phyloP scores from a whole-genome alignment of 495 filamentous ascomycete species.

The Aspergillus nanangensis region DNA sequence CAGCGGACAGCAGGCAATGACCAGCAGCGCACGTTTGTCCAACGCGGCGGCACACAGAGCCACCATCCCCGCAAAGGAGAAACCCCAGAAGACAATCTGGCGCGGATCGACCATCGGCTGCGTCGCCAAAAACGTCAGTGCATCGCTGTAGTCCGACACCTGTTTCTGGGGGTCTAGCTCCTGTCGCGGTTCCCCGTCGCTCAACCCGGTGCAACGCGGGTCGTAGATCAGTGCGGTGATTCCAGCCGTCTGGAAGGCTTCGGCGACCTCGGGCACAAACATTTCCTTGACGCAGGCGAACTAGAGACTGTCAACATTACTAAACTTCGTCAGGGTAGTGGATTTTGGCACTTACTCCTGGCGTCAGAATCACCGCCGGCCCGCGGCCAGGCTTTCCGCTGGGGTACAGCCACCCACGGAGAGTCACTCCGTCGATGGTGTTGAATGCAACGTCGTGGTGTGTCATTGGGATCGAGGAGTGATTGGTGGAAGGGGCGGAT shows the following conservation, averaged over 20 bases:
- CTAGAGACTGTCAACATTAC: too few relatives aligned
- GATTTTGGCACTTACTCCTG: too few relatives aligned
- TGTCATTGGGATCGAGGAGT: too few relatives aligned
- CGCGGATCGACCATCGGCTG: slow-evolving; percentile 23
- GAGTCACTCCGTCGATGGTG: too few relatives aligned
- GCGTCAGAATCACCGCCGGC: too few relatives aligned
- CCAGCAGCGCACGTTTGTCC: slow-evolving; percentile 21
- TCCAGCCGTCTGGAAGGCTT: slow-evolving; percentile 29
- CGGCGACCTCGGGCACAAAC: slow-evolving; percentile 25
- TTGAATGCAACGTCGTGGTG: too few relatives aligned
- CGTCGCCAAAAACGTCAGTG: slow-evolving; percentile 23
- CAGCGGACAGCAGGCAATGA: slow-evolving; percentile 21
- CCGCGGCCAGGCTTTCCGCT: too few relatives aligned
- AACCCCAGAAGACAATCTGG: slow-evolving; percentile 35
- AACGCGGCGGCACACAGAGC: slow-evolving; percentile 20
- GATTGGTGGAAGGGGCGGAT: too few relatives aligned
- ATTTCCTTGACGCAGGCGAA: slow-evolving; percentile 44
- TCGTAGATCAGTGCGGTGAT: slow-evolving; percentile 41
- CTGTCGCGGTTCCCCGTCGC: slow-evolving; percentile 41
- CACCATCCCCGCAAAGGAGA: slow-evolving; percentile 28
- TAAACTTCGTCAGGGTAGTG: too few relatives aligned
- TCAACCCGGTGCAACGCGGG: slow-evolving; percentile 28
- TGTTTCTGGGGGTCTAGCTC: slow-evolving; percentile 30
- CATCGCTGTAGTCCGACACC: slow-evolving; percentile 35
- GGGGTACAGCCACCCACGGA: too few relatives aligned